phyloP scores from a whole-genome alignment of 306 rosid genomes.

The Citrullus amarus region DNA sequence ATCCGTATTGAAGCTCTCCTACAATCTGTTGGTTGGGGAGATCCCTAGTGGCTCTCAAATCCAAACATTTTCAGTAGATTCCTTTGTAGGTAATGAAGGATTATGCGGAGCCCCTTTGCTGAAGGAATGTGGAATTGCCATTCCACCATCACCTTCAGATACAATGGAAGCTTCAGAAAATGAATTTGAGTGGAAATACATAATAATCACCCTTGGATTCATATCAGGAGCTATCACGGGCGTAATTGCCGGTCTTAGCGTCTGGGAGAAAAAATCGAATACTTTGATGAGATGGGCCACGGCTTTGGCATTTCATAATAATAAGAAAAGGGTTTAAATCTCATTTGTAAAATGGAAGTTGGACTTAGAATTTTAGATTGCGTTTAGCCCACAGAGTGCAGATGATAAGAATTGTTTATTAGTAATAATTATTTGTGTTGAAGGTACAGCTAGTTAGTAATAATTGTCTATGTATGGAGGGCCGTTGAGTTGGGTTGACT shows the following conservation, averaged over 20 bases:
- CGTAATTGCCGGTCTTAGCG: neutral
- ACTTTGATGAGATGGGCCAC: neutral
- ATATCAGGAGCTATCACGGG: neutral
- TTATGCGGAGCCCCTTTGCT: conserved; percentile 22
- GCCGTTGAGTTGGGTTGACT: too few relatives aligned
- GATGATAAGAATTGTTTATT: too few relatives aligned
- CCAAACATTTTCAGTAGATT: conserved; percentile 18
- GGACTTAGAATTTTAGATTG: too few relatives aligned
- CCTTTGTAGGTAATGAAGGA: conserved; percentile 20
- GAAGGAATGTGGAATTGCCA: neutral
- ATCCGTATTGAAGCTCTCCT: conserved; percentile 16
- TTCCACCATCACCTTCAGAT: neutral
- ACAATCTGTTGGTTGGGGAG: conserved; percentile 20
- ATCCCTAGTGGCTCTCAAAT: conserved; percentile 30
- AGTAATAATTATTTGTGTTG: too few relatives aligned
- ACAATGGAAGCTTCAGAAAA: neutral
- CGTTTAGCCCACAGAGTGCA: too few relatives aligned
- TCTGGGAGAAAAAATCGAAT: neutral
- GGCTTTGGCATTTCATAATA: too few relatives aligned
- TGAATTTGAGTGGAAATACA: neutral
- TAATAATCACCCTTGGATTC: neutral
- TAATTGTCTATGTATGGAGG: too few relatives aligned
- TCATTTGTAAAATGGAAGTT: too few relatives aligned
- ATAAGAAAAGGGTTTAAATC: neutral
- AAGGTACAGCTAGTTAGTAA: too few relatives aligned